Evolutionary conservation across 192 early-diverging fungal species (phyloP).

Genomic region (Backusella parvicylindrica): DNA sequence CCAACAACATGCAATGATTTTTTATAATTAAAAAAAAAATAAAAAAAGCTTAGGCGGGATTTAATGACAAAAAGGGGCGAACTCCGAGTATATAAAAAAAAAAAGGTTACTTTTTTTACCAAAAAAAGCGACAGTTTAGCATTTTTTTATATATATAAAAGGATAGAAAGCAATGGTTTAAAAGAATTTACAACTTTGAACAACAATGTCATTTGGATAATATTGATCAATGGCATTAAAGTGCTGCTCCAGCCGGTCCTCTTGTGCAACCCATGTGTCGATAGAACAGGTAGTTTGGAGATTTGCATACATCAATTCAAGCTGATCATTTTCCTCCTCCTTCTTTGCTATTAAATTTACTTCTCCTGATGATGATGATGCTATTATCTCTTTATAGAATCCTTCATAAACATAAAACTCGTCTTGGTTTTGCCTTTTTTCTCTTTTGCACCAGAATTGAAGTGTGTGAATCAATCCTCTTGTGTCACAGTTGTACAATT

Average conservation of each 20-base stretch:
- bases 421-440: background rate
- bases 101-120: background rate
- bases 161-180: background rate
- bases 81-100: background rate
- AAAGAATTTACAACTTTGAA: background rate
- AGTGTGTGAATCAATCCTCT: slow-evolving; percentile 20
- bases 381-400: background rate
- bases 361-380: slow-evolving; percentile 9
- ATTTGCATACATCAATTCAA: background rate
- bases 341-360: background rate
- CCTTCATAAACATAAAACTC: background rate
- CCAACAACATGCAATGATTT: background rate
- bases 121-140: slow-evolving; percentile 1
- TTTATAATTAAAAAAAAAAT: background rate
- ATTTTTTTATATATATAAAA: background rate
- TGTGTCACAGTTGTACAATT: slow-evolving; percentile 9
- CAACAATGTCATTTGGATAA: background rate
- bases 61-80: slow-evolving; percentile 2
- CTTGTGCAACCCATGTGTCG: slow-evolving; percentile 2
- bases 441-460: slow-evolving; percentile 13
- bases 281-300: background rate
- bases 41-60: slow-evolving; percentile 4
- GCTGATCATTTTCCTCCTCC: background rate
- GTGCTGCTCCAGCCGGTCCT: background rate
- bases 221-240: background rate